Evolutionary conservation across 1,284 basidiomycete genomes (phyloP), one percentile per base, ranked within the genome.

Genomic region (Rugosomyces carneus): DNA sequence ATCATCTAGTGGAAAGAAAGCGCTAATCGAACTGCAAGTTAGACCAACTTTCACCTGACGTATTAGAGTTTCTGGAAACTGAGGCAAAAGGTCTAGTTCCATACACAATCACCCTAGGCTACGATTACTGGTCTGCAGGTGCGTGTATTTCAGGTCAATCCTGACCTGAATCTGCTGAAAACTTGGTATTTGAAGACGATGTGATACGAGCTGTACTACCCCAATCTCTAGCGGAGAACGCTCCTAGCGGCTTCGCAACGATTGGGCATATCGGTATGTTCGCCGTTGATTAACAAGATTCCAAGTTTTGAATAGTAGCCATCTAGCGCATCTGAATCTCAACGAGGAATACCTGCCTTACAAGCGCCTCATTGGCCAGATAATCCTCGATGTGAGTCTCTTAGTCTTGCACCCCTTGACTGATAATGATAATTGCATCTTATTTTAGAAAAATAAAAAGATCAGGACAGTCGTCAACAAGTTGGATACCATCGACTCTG

Each of bases 391-490:
- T 65, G 93, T 90, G 59, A 58, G 89, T 69, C 40, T 5, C 39
- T 11, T 18, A 46, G 40, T 24, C 11, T 19, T 11, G 20, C 11
- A 16, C 11, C 8, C 6, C 11, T 13, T 5, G 13, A 16, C 42
- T 36, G 16, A 36, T 11, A 21, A 21, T n/a, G n/a, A n/a, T 38
- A 13, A 31, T 10, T 16, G 10, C 10, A 11, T 45, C 37, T 16
- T 19, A 40, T 26, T 26, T 20, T 56, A 95, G 93, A 96, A 96
- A 86, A 89, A 89, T 56, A 72, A 75, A 13, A 67, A 68, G 6
- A 75, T 96, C 37, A 77, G 76, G 52, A 99, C 95, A 0, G 93
- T 99, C 1, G 93, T 99, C 37, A 98, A 99, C 73, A 99, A 99
- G 64, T 70, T 97, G 16, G 82, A 96, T 58, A 79, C 68, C 16